Evolutionary conservation across 306 rosid species (phyloP), one percentile per base, ranked within the genome.

Genomic region (Cucurbita argyrosperma): DNA sequence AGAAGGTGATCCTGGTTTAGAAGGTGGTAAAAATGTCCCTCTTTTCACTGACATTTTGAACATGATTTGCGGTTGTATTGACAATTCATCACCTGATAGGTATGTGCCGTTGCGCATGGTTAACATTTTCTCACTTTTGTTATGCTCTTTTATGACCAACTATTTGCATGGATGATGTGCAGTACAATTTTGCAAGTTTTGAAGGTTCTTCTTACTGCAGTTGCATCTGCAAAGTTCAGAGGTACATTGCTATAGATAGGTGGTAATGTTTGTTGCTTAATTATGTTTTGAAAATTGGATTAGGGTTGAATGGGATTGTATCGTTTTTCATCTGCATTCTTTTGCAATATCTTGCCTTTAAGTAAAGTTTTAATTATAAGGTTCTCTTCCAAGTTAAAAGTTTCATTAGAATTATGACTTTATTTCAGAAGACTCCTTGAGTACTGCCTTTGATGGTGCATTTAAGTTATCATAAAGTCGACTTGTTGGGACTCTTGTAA

Each of bases 1-100:
- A 77, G 99, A 95, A 85, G 99, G 99, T 77, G 99, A 95, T 85
- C 99, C 93, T 70, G 97, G 99, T 72, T 85, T 95, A 81, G 93
- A 95, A 49, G 96, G 91, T 61, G 93, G 97, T 73, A 90, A 85
- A 88, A 95, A 89, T 84, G 96, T 56, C 65, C 84, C 84, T 3
- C 78, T 85, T 54, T 91, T 87, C 78, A 82, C 96, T 1, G 99
- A 91, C 81, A 88, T 95, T 55, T 77, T 95, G 79, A 91, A 85
- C 90, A 89, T 90, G 92, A 84, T 83, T 58, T 95, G 97, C 80
- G 55, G 87, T 80, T 91, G 88, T 77, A 80, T 89, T 76, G 97
- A 95, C 89, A 95, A 95, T 80, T 91, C 91, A 66, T 89, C 99
- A 18, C 87, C 97, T 77, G 99, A 95, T 81, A 95, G 99, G 99